phyloP scores from a whole-genome alignment of 305 asterid species.

The Solanum hybrid region DNA sequence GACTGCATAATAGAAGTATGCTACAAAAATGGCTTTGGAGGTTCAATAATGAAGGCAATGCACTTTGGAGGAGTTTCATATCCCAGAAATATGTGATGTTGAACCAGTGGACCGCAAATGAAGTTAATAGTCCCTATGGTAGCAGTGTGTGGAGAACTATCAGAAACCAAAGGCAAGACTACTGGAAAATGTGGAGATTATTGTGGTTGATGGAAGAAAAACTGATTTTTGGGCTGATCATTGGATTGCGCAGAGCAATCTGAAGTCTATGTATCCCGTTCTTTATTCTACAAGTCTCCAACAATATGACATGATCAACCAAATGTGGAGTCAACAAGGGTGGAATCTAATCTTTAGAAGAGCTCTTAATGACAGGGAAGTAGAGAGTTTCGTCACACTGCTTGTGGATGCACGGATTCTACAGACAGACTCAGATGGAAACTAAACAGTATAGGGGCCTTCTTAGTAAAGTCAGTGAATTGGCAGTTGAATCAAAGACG shows the following conservation, averaged over 20 bases:
- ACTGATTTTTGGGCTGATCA: not conserved
- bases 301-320: not conserved
- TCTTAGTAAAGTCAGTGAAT: not conserved
- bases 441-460: not conserved
- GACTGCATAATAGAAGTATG: not conserved
- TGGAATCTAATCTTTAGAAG: not conserved
- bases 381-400: not conserved
- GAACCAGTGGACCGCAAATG: not conserved
- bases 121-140: not conserved
- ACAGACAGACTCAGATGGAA: not conserved
- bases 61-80: not conserved
- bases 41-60: not conserved
- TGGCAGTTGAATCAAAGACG: not conserved
- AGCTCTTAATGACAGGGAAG: not conserved
- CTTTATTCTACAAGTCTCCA: not conserved
- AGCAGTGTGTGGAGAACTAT: not conserved
- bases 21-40: not conserved
- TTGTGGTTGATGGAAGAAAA: not conserved
- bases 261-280: not conserved
- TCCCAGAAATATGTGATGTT: not conserved
- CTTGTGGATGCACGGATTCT: not conserved
- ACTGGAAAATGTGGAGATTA: not conserved
- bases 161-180: not conserved
- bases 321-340: not conserved
- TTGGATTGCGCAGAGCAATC: not conserved